Conservation (phyloP, 805 yeast species). For the Metschnikowia bowlesiae region DNA sequence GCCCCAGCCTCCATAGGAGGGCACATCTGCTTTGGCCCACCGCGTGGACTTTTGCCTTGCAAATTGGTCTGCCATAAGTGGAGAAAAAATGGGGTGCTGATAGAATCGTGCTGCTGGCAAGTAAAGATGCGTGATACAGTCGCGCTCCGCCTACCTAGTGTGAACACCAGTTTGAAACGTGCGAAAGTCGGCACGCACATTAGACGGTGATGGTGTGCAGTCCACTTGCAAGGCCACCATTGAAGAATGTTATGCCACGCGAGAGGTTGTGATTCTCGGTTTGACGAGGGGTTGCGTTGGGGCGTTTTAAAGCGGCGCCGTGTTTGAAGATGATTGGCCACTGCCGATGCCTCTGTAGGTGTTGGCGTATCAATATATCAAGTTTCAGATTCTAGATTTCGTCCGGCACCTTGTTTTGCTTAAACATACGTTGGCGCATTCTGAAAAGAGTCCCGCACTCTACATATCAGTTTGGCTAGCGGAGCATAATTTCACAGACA, state of each 20-base stretch:
- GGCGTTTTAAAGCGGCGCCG: neutral
- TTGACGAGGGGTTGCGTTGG: neutral
- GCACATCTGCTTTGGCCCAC: constrained; percentile 42
- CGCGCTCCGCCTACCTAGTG: constrained; percentile 1
- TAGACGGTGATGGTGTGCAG: neutral
- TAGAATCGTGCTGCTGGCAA: neutral
- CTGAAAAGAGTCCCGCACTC: too few species aligned
- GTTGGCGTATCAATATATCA: too few species aligned
- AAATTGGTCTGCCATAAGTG: constrained; percentile 29
- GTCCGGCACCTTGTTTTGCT: too few species aligned
- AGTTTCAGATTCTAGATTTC: too few species aligned
- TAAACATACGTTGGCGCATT: too few species aligned
- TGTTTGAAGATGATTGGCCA: too few species aligned
- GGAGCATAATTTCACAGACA: too few species aligned
- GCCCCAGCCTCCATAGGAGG: constrained; percentile 41
- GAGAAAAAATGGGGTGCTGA: neutral
- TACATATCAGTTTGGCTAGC: too few species aligned
- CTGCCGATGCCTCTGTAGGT: too few species aligned
- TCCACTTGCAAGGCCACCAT: neutral
- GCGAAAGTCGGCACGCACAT: constrained; percentile 1
- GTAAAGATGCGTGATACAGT: neutral
- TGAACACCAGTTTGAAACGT: constrained; percentile 1
- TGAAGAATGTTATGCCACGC: neutral
- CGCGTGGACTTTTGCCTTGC: constrained; percentile 41
- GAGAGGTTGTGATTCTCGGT: neutral